phyloP scores from a whole-genome alignment of 1,284 basidiomycete genomes.

The Pseudozyma tsukubaensis region DNA sequence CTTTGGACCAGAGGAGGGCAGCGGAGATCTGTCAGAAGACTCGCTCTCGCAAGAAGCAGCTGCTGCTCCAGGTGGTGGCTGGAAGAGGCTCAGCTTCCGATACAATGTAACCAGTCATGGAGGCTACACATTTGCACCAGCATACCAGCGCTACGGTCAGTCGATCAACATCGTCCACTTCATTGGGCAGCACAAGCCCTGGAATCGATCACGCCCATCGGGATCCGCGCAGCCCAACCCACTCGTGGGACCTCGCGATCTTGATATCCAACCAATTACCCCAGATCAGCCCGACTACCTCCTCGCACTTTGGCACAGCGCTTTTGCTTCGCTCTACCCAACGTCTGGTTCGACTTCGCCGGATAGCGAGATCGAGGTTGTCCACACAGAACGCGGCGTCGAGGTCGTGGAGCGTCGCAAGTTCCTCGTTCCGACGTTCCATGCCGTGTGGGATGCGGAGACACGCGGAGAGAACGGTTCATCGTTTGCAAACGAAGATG shows the following conservation, averaged over 20 bases:
- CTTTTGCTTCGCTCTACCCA: constrained; percentile 88
- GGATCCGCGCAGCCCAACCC: constrained; percentile 62
- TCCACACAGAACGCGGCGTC: constrained; percentile 59
- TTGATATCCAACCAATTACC: constrained; percentile 68
- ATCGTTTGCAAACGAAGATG: neutral
- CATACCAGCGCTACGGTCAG: constrained; percentile 89
- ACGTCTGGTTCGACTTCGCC: constrained; percentile 66
- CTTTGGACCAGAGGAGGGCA: constrained; percentile 73
- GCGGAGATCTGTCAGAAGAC: neutral
- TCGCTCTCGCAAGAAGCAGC: neutral
- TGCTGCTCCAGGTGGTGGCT: constrained; percentile 74
- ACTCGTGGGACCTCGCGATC: constrained; percentile 48
- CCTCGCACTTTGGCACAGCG: constrained; percentile 87
- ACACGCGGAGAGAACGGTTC: constrained; percentile 19
- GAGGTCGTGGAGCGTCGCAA: constrained; percentile 69
- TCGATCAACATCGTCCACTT: constrained; percentile 92
- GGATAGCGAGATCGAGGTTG: constrained; percentile 51
- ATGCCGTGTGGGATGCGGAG: constrained; percentile 78
- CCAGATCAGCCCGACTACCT: constrained; percentile 76
- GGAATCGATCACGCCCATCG: constrained; percentile 72
- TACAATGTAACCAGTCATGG: constrained; percentile 99
- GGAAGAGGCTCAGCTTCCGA: constrained; percentile 83
- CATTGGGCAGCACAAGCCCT: constrained; percentile 93
- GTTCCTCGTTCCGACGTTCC: constrained; percentile 79
- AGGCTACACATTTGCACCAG: constrained; percentile 95